Evolutionary conservation across 2,329 filamentous ascomycete genomes (phyloP), one percentile per base, ranked within the genome.

Genomic region (Neonectria punicea): DNA sequence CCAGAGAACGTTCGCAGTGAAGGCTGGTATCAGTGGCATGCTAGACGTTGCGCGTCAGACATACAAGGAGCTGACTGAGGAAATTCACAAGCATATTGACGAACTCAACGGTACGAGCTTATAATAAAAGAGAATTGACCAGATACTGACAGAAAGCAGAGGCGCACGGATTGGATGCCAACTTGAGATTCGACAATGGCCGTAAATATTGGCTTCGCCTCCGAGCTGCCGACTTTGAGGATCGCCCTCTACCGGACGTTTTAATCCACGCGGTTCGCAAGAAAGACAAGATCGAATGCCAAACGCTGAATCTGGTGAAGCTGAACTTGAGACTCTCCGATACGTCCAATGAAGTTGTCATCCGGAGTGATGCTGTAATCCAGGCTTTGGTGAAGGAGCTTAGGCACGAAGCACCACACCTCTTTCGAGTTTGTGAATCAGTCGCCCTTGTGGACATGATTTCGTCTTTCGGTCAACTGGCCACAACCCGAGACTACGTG

Each of bases 401-500:
- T n/a, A 87, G 92, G 36, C 81, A 83, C 1, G 87, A 93, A 65
- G 89, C 94, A 20, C 89, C 92, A 0, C 82, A 85, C 3, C 83
- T 99, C 0, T 98, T 97, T 80, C 90, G 90, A 60, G 88, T 97
- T 44, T 96, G 93, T 70, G 94, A 98, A 76, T 90, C 92, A 13
- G 88, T 98, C 68, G 93, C 92, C 2, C 86, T 97, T 73, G 83
- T 98, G 1, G 96, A 99, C 77, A 95, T 97, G 91, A 83, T 97
- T 30, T 81, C 89, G 1, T 87, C 91, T 0, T 97, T 97, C 76
- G 90, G 88, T 0, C 90, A 97, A 22, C 79, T 94, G 2, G 89
- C 90, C 13, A 93, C 90, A 0, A 87, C 86, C 0, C 76, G 79
- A 55, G 82, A 84, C 53, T 89, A 87, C 64, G 85, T 89, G 8